Base-by-base conservation (phyloP, 2,329 filamentous ascomycete genomes). In the Colletotrichum gigasporum region DNA sequence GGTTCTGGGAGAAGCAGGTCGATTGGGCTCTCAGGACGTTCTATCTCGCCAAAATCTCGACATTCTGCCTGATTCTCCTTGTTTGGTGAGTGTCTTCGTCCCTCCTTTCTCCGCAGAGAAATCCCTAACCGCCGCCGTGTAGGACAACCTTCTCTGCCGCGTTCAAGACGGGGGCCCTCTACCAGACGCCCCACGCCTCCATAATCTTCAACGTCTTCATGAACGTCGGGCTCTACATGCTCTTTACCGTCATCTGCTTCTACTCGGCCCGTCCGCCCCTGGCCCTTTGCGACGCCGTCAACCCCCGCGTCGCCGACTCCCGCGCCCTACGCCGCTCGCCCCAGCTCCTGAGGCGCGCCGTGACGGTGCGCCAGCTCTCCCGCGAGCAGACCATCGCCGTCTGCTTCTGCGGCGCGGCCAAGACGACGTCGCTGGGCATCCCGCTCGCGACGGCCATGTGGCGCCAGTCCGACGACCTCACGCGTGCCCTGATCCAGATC, bases 341-440 rank as follows among this genome's bases (percentile, higher is more conserved):
- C 2, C 26, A 34, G 0, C 41, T 67, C n/a, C 5, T 77, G 44
- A 70, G 73, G 59, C 74, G 73, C 42, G 71, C 69, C 8, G n/a
- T 87, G 2, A 83, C 82, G 2, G 73, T 84, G 3, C 75, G 82
- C 34, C 86, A 83, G 70, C 81, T 91, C 72, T 77, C 83, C 0
- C 84, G 83, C 35, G 83, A 85, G 62, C 87, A 92, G 69, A 85
- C 90, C 0, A 85, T 92, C 51, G 89, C 91, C 0, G 86, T 91
- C 12, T 92, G 90, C 69, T 92, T 92, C 74, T 92, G 90, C 70
- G 89, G 87, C 24, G 89, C 90, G 0, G 90, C 90, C 12, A 93
- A 93, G 75, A 91, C 90, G 3, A 89, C 90, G 1, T 88, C 87
- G 3, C 80, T 93, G 61, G 90, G 90, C 0, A 90, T 93, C 7